Conservation (phyloP, 2,329 filamentous ascomycete species). For the Catunica adiposa region DNA sequence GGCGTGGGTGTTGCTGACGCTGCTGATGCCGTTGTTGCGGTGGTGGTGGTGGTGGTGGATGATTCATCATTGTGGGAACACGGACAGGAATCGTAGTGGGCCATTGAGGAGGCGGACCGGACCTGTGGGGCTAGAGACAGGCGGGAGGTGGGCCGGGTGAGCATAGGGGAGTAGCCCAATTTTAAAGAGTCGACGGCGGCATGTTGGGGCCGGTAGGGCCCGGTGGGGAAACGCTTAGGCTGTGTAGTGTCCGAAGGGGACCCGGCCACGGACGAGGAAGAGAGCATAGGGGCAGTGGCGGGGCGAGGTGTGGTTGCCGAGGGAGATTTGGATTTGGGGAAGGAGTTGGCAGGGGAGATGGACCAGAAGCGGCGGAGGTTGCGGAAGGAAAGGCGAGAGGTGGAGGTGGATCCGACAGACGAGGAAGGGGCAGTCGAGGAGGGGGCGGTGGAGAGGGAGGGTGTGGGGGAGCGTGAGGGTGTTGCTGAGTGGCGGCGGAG, state of each 20-base stretch:
- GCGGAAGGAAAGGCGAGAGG: not conserved
- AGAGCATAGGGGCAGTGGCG: not conserved
- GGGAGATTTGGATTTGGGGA: not conserved
- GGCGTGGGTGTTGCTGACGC: not conserved
- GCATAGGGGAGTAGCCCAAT: not conserved
- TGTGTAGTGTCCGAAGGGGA: not conserved
- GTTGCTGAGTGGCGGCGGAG: not conserved
- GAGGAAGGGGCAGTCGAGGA: not conserved
- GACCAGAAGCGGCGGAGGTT: conserved; percentile 10
- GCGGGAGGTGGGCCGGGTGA: not conserved
- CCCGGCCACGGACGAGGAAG: not conserved
- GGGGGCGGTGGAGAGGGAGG: not conserved
- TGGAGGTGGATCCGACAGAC: not conserved
- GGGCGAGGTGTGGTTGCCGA: not conserved
- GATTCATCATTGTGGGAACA: not conserved
- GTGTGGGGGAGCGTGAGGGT: not conserved
- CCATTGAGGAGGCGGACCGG: not conserved
- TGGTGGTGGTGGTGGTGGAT: not conserved
- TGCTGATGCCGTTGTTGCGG: not conserved
- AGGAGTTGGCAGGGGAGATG: conserved; percentile 1
- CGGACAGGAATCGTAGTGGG: not conserved
- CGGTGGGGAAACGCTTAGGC: not conserved
- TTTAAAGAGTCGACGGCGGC: not conserved
- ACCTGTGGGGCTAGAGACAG: not conserved
- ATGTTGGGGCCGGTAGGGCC: not conserved